Conservation (phyloP, 2,329 filamentous ascomycete species). For the Davidsoniella eucalypti region DNA sequence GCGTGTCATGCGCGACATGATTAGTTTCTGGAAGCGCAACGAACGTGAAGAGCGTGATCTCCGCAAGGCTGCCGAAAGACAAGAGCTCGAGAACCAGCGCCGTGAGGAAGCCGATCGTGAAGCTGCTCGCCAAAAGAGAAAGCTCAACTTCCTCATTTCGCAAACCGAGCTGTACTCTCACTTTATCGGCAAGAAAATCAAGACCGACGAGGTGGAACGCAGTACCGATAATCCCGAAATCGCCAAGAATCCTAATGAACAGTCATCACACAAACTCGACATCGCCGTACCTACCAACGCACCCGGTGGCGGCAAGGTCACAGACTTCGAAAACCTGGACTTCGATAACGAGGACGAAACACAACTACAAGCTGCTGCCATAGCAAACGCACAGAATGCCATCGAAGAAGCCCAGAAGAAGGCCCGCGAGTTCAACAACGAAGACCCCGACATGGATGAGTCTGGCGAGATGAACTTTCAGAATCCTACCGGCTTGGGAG, state of each 20-base stretch:
- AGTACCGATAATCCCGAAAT: slow-evolving; percentile 71
- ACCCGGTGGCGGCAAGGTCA: slow-evolving; percentile 53
- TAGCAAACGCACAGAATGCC: slow-evolving; percentile 91
- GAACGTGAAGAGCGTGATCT: slow-evolving; percentile 93
- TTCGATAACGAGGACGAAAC: slow-evolving; percentile 92
- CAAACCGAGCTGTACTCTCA: slow-evolving; percentile 98
- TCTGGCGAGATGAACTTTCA: slow-evolving; percentile 99
- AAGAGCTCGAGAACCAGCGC: slow-evolving; percentile 90
- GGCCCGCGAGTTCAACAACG: slow-evolving; percentile 80
- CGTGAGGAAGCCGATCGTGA: slow-evolving; percentile 95
- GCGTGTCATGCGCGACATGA: slow-evolving; percentile 98
- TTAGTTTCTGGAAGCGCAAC: slow-evolving; percentile 98
- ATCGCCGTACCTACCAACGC: slow-evolving; percentile 34
- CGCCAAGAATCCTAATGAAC: slow-evolving; percentile 34
- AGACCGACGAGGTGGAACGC: slow-evolving; percentile 85
- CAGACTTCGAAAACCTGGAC: slow-evolving; percentile 83
- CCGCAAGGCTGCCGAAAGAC: slow-evolving; percentile 82
- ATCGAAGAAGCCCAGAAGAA: slow-evolving; percentile 89
- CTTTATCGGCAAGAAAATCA: slow-evolving; percentile 99
- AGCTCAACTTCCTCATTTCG: slow-evolving; percentile 98
- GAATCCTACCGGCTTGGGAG: slow-evolving; percentile 87
- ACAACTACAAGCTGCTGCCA: slow-evolving; percentile 62
- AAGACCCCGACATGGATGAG: slow-evolving; percentile 55
- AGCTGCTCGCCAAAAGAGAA: slow-evolving; percentile 91
- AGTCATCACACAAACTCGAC: slow-evolving; percentile 27